Conservation (phyloP, 139 green algal species). For the Chlorella vulgaris region DNA sequence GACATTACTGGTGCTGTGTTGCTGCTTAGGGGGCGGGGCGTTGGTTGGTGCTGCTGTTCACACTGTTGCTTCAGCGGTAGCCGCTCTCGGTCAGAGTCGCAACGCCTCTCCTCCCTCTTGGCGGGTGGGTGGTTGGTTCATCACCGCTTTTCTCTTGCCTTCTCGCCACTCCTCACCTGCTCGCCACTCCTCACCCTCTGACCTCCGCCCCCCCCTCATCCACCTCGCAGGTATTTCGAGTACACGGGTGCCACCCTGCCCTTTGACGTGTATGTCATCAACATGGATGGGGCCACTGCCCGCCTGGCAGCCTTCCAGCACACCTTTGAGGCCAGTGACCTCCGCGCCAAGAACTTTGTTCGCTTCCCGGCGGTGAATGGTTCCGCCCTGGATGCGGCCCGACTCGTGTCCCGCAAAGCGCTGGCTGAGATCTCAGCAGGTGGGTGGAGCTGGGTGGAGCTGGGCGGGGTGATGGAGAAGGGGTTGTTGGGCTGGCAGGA, state of each 20-base stretch:
- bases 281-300: conserved; percentile 7
- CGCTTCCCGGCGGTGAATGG: conserved; percentile 28
- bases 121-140: too few species aligned
- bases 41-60: too few species aligned
- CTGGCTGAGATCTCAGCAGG: conserved; percentile 2
- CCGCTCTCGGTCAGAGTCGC: too few species aligned
- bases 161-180: too few species aligned
- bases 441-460: not conserved
- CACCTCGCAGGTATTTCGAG: conserved; percentile 19
- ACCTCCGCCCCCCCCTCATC: not conserved
- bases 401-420: not conserved
- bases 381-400: not conserved
- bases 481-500: too few species aligned
- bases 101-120: too few species aligned
- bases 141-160: too few species aligned
- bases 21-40: too few species aligned
- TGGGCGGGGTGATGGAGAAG: not conserved
- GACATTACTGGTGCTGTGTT: too few species aligned
- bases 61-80: too few species aligned
- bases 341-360: conserved; percentile 15
- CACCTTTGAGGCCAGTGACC: conserved; percentile 9
- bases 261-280: conserved; percentile 31
- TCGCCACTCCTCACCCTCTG: too few species aligned
- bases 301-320: conserved; percentile 25
- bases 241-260: conserved; percentile 21